These are phyloP conservation scores for Blepharisma undulans DNA, from an alignment of 169 alveolate genomes.

Conservation along the genomic window DNA sequence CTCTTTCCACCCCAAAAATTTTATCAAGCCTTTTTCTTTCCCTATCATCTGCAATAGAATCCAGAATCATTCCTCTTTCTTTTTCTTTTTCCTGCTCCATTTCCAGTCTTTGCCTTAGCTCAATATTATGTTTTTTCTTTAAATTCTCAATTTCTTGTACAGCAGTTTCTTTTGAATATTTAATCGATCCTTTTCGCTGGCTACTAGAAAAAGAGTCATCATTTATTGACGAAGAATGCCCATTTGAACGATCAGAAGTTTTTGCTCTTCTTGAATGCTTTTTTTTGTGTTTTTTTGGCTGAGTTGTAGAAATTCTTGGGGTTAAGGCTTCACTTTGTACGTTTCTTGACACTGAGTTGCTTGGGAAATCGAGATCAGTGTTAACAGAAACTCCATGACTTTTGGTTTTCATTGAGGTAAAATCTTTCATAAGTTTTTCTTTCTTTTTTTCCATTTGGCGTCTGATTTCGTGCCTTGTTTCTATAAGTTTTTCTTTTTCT, in stretches of 20 bases:
- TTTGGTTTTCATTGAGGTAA: background rate
- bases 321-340: background rate
- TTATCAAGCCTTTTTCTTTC: conserved; percentile 55
- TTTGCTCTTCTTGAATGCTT: background rate
- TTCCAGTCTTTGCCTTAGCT: conserved; percentile 18
- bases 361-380: background rate
- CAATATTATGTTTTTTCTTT: background rate
- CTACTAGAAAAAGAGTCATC: background rate
- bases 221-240: background rate
- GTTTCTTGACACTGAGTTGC: background rate
- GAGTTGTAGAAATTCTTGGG: background rate
- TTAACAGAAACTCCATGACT: background rate
- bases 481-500: conserved; percentile 54
- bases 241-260: background rate
- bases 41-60: conserved; percentile 23
- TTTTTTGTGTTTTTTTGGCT: background rate
- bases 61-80: conserved; percentile 43
- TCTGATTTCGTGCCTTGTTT: conserved; percentile 55
- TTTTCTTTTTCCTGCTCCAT: conserved; percentile 44
- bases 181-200: background rate
- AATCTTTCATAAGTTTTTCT: conserved; percentile 31
- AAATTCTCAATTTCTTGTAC: background rate
- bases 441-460: conserved; percentile 62
- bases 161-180: background rate
- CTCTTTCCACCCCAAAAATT: conserved; percentile 54